phyloP scores from a whole-genome alignment of 2,329 filamentous ascomycete species.

The Lizonia empirigonia region DNA sequence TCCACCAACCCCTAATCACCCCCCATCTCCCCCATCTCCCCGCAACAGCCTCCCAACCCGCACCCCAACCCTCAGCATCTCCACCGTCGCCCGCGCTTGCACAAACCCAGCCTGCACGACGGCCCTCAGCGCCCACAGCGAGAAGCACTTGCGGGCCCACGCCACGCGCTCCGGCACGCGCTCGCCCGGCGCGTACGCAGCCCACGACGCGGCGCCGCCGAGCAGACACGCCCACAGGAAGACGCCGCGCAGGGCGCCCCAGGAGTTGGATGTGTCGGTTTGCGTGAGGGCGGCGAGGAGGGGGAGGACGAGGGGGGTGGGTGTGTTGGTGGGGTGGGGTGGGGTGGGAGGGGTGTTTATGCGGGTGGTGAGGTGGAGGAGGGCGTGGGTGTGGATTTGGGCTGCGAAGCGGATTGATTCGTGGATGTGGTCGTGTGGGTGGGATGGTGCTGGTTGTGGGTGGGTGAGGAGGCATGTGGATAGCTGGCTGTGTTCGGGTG shows the following conservation, averaged over 20 bases:
- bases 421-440: constrained; percentile 38
- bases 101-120: constrained; percentile 29
- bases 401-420: constrained; percentile 41
- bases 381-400: constrained; percentile 39
- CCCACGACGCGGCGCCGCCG: constrained; percentile 37
- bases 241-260: constrained; percentile 36
- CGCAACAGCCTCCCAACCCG: constrained; percentile 30
- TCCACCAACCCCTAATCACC: neutral
- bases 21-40: too few species aligned
- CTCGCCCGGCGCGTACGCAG: constrained; percentile 9
- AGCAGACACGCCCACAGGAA: constrained; percentile 42
- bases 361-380: constrained; percentile 34
- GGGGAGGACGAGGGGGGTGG: constrained; percentile 25
- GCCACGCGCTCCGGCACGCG: constrained; percentile 10
- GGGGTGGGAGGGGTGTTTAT: constrained; percentile 23
- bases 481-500: constrained; percentile 15
- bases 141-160: constrained; percentile 41
- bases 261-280: constrained; percentile 31
- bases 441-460: constrained; percentile 21
- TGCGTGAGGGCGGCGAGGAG: constrained; percentile 31
- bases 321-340: neutral
- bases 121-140: constrained; percentile 33
- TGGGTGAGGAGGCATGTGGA: constrained; percentile 27
- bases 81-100: constrained; percentile 26
- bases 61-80: constrained; percentile 35